A percentile compares a stretch with the other conserved stretches of the same genome.
These are phyloP conservation scores for Botrytis pseudocinerea DNA, from an alignment of 2,329 filamentous ascomycete genomes.

Conservation along the genomic window DNA sequence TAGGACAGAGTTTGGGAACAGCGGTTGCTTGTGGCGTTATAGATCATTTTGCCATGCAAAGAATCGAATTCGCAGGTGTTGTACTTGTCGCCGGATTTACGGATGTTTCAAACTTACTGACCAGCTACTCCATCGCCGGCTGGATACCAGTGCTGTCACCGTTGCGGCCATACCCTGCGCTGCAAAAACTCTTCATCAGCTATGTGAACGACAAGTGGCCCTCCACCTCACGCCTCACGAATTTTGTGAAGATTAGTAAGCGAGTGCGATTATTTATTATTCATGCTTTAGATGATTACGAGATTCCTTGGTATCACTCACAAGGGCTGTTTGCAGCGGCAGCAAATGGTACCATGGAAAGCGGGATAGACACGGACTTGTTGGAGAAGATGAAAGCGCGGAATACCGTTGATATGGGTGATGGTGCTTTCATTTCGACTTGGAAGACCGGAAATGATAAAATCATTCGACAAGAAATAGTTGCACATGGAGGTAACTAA, in stretches of 20 bases:
- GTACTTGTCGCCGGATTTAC: constrained; percentile 80
- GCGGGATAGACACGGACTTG: constrained; percentile 36
- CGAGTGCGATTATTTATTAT: constrained; percentile 68
- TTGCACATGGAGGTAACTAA: constrained; percentile 39
- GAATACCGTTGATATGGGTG: constrained; percentile 39
- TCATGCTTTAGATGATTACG: constrained; percentile 77
- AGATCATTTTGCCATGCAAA: constrained; percentile 62
- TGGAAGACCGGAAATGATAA: constrained; percentile 40
- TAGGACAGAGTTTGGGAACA: constrained; percentile 88
- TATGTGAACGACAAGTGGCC: constrained; percentile 81
- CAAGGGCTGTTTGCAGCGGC: constrained; percentile 63
- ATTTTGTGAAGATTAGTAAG: constrained; percentile 53
- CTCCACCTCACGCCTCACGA: constrained; percentile 65
- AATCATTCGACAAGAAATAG: constrained; percentile 40
- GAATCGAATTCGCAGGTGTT: constrained; percentile 73
- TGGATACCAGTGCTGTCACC: constrained; percentile 77
- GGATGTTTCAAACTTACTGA: constrained; percentile 69
- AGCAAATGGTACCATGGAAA: constrained; percentile 51
- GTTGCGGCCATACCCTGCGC: constrained; percentile 63
- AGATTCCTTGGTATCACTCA: constrained; percentile 76
- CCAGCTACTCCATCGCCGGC: constrained; percentile 76
- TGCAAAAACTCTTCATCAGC: constrained; percentile 60
- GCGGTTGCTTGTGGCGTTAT: constrained; percentile 75
- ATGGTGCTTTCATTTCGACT: constrained; percentile 40
- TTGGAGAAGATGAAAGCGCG: constrained; percentile 39